phyloP scores from a whole-genome alignment of 164 flowering plant species.

The Vitis rotundifolia region DNA sequence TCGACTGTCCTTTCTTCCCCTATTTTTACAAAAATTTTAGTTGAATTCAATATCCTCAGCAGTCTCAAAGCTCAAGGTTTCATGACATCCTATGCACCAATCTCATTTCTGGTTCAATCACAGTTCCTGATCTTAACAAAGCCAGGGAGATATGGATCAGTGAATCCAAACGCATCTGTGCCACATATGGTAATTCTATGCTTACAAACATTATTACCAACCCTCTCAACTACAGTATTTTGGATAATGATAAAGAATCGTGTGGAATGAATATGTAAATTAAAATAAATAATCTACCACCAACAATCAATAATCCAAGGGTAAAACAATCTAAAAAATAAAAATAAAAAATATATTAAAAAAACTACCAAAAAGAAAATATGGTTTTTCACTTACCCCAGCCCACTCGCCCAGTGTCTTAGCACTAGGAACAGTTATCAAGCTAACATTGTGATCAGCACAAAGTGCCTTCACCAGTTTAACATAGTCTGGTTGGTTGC shows the following conservation, averaged over 20 bases:
- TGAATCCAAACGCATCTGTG: too few species aligned
- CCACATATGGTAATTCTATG: too few species aligned
- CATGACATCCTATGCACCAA: too few species aligned
- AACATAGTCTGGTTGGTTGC: conserved; percentile 72
- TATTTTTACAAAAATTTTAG: too few species aligned
- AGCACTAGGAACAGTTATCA: conserved; percentile 73
- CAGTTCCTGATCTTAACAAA: too few species aligned
- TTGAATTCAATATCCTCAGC: too few species aligned
- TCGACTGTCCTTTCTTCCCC: too few species aligned
- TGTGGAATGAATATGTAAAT: background rate
- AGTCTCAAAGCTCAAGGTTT: too few species aligned
- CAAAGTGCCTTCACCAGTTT: conserved; percentile 78
- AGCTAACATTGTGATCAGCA: conserved; percentile 65
- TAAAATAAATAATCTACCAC: background rate
- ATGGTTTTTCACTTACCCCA: conserved; percentile 49
- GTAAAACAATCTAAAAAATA: background rate
- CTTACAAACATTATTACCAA: background rate
- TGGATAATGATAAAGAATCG: too few species aligned
- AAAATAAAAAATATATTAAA: background rate
- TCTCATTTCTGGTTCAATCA: too few species aligned
- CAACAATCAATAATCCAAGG: background rate
- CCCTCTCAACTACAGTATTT: background rate
- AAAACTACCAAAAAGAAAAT: background rate
- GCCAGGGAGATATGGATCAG: too few species aligned
- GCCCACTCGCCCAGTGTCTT: conserved; percentile 89